Conservation (phyloP, 768 basidiomycete genomes). For the Boletus barrowsii region DNA sequence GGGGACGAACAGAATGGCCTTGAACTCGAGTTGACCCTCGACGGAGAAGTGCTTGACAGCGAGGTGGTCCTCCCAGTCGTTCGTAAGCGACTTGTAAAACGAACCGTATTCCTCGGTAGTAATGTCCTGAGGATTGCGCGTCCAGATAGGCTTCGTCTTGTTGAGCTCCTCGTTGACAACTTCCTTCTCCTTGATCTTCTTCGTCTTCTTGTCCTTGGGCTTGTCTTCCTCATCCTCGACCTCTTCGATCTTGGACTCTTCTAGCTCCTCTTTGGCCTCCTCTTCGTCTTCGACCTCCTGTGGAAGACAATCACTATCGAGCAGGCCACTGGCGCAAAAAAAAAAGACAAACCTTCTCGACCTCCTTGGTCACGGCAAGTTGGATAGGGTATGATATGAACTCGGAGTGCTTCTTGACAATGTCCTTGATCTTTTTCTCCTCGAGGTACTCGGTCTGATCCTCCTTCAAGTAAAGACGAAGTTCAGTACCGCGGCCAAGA, state of each 20-base stretch:
- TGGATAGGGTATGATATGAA: slow-evolving; percentile 99
- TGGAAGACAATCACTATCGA: slow-evolving; percentile 4
- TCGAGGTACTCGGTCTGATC: slow-evolving; percentile 99
- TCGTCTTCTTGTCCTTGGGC: slow-evolving; percentile 88
- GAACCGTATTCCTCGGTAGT: slow-evolving; percentile 87
- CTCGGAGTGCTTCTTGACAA: slow-evolving; percentile 99
- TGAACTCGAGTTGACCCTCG: slow-evolving; percentile 99
- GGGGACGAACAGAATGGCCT: slow-evolving; percentile 96
- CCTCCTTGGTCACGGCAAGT: slow-evolving; percentile 97
- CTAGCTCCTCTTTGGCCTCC: slow-evolving; percentile 70
- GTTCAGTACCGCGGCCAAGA: slow-evolving; percentile 91
- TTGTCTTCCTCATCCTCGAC: slow-evolving; percentile 81
- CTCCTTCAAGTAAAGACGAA: slow-evolving; percentile 93
- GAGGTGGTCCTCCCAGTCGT: slow-evolving; percentile 99
- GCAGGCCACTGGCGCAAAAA: neutral
- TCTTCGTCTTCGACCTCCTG: slow-evolving; percentile 88
- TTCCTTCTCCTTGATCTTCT: slow-evolving; percentile 89
- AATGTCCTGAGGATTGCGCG: slow-evolving; percentile 95
- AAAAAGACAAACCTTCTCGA: slow-evolving; percentile 78
- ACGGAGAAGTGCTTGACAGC: slow-evolving; percentile 99
- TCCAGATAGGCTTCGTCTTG: slow-evolving; percentile 99
- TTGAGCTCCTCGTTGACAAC: slow-evolving; percentile 96
- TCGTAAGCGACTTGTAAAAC: slow-evolving; percentile 99
- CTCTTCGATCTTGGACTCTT: slow-evolving; percentile 78
- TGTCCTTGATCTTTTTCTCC: slow-evolving; percentile 99